These are phyloP conservation scores for Earliella scabrosa DNA, from an alignment of 1,284 basidiomycete species.

Conservation along the genomic window DNA sequence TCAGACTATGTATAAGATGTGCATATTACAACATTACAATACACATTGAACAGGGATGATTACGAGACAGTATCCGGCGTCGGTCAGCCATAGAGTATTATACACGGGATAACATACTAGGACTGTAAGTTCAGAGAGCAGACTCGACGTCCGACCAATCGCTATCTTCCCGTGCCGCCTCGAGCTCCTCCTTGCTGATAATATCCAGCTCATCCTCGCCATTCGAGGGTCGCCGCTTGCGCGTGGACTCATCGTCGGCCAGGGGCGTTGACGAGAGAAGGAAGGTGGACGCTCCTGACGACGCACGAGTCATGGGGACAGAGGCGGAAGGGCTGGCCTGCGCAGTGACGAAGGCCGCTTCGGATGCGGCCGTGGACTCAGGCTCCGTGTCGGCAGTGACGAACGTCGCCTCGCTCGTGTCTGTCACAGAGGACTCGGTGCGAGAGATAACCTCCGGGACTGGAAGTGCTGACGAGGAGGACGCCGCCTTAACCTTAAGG, in stretches of 20 bases:
- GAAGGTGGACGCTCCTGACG: slow-evolving; percentile 11
- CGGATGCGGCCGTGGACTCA: background rate
- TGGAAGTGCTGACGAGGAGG: background rate
- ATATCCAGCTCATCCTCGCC: slow-evolving; percentile 23
- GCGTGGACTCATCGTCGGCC: slow-evolving; percentile 9
- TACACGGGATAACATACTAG: no score
- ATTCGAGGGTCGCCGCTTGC: background rate
- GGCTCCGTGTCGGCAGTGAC: slow-evolving; percentile 2
- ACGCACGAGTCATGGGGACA: slow-evolving; percentile 3
- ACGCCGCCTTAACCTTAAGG: background rate
- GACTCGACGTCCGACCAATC: slow-evolving; percentile 25
- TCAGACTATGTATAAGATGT: no score
- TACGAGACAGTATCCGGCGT: no score
- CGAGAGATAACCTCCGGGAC: slow-evolving; percentile 14
- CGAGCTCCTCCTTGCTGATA: slow-evolving; percentile 20
- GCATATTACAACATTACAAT: no score
- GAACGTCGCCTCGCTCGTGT: slow-evolving; percentile 13
- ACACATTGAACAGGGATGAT: no score
- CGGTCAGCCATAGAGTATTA: no score
- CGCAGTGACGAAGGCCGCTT: background rate
- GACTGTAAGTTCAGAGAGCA: background rate
- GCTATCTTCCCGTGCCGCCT: slow-evolving; percentile 18
- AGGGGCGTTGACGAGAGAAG: slow-evolving; percentile 20
- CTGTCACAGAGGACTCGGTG: slow-evolving; percentile 5
- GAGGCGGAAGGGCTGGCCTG: background rate